Percentiles rank a stretch among this genome's conserved stretches.
Evolutionary conservation across 805 yeast species (phyloP).

Genomic region (Metschnikowia gruessii): DNA sequence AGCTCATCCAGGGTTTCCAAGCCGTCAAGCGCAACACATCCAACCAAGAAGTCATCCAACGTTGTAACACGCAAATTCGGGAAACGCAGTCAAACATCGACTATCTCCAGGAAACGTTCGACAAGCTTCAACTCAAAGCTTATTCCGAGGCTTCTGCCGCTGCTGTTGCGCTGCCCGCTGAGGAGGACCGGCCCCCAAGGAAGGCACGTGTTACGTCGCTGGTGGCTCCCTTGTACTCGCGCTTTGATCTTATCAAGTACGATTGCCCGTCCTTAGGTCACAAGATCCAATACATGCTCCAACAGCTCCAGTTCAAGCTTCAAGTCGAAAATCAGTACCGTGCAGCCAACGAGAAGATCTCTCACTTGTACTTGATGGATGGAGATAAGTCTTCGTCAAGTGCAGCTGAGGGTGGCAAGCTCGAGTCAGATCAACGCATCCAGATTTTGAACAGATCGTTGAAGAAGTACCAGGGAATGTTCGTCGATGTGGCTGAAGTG

Average conservation of each 20-base stretch:
- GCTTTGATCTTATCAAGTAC: slow-evolving; percentile 80
- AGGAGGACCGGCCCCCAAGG: slow-evolving; percentile 2
- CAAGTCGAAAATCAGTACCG: slow-evolving; percentile 93
- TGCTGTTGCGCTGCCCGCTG: slow-evolving; percentile 1
- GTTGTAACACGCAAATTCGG: slow-evolving; percentile 84
- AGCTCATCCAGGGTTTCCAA: slow-evolving; percentile 84
- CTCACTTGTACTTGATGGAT: slow-evolving; percentile 80
- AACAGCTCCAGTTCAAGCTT: slow-evolving; percentile 87
- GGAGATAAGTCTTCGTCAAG: slow-evolving; percentile 84
- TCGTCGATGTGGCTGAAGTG: slow-evolving; percentile 66
- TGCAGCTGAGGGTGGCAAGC: slow-evolving; percentile 85
- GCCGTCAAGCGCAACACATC: slow-evolving; percentile 73
- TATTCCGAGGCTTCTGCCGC: slow-evolving; percentile 9
- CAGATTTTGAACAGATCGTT: slow-evolving; percentile 78
- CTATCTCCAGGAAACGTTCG: slow-evolving; percentile 75
- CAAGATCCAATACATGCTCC: slow-evolving; percentile 91
- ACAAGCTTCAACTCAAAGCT: slow-evolving; percentile 49
- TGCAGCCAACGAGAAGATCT: slow-evolving; percentile 87
- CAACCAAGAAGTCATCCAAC: slow-evolving; percentile 81
- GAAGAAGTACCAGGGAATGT: slow-evolving; percentile 87
- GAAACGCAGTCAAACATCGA: slow-evolving; percentile 92
- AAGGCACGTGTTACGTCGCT: slow-evolving; percentile 10
- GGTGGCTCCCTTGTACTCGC: slow-evolving; percentile 51
- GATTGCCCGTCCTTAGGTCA: slow-evolving; percentile 95
- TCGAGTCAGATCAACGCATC: slow-evolving; percentile 82